Percentiles rank a stretch among this genome's conserved stretches.
These are phyloP conservation scores for Globisporangium parvum DNA, from an alignment of 352 stramenopile species.

Conservation along the genomic window DNA sequence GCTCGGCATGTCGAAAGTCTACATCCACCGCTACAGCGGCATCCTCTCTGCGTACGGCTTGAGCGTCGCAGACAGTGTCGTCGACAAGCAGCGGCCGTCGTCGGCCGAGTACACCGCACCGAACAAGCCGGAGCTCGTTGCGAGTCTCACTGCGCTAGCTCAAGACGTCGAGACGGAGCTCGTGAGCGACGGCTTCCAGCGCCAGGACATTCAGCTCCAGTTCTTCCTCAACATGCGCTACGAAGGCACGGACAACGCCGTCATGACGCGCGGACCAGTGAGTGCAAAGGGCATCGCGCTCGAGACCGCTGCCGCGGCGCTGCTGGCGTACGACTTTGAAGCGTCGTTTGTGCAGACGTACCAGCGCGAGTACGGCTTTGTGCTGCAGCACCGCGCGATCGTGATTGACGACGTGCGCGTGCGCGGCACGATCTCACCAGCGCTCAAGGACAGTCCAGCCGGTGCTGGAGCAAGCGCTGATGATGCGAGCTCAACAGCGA, in stretches of 20 bases:
- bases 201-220: conserved; percentile 90
- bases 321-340: conserved; percentile 80
- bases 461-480: background rate
- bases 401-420: conserved; percentile 97
- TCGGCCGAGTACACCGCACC: conserved; percentile 52
- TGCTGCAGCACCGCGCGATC: conserved; percentile 90
- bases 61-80: conserved; percentile 94
- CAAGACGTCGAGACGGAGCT: conserved; percentile 64
- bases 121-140: conserved; percentile 46
- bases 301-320: conserved; percentile 16
- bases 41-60: conserved; percentile 98
- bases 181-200: conserved; percentile 74
- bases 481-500: background rate
- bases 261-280: conserved; percentile 90
- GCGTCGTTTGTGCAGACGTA: conserved; percentile 91
- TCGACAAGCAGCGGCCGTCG: conserved; percentile 94
- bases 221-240: conserved; percentile 98
- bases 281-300: conserved; percentile 32
- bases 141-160: conserved; percentile 41
- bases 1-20: conserved; percentile 96
- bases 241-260: conserved; percentile 96
- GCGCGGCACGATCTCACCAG: conserved; percentile 88
- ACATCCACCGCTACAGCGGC: conserved; percentile 98
- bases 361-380: conserved; percentile 97
- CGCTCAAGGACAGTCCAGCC: conserved; percentile 35